Evolutionary conservation across 345 rosid species (phyloP), one percentile per base, ranked within the genome.

Genomic region (Citrus medica): DNA sequence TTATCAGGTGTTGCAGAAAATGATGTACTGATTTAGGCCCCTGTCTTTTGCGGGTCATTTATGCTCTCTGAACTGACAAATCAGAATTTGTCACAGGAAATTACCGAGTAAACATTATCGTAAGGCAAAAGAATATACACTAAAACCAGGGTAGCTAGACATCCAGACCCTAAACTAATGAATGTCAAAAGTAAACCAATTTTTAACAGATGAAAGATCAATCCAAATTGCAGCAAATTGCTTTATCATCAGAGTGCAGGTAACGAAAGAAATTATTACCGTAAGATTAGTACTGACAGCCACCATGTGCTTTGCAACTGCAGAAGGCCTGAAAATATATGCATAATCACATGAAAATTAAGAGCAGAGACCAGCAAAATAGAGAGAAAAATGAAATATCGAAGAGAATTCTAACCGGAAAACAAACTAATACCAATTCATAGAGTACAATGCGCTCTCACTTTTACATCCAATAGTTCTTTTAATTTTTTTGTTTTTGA

Each of bases 221-320:
- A 30, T 32, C 55, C 32, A 4, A 3, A 32, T 32, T 9, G 19
- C 10, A 6, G 7, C 67, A 67, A 1, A 37, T 56, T 21, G 42
- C 37, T 32, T 64, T 67, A 38, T 71, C 66, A 70, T 12, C 51
- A 25, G 24, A 75, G 62, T 37, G 53, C 14, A 65, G 37, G 56
- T 67, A 61, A 56, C 46, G 75, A 17, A 73, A 64, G 51, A 71
- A 28, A 73, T 21, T 69, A 55, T 73, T 90, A 96, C 99, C 92
- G 58, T 75, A 71, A 92, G 94, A 84, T 96, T 96, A 70, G 98
- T 94, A 86, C 98, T 96, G 86, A 96, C 94, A 30, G 99, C 99
- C 83, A 96, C 98, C 99, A 96, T 96, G 86, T 96, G 99, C 87
- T 96, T 96, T 76, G 95, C 93, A 84, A 96, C 97, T 35, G 98